phyloP scores from a whole-genome alignment of 495 filamentous ascomycete genomes.

The Aspergillus nidulans region DNA sequence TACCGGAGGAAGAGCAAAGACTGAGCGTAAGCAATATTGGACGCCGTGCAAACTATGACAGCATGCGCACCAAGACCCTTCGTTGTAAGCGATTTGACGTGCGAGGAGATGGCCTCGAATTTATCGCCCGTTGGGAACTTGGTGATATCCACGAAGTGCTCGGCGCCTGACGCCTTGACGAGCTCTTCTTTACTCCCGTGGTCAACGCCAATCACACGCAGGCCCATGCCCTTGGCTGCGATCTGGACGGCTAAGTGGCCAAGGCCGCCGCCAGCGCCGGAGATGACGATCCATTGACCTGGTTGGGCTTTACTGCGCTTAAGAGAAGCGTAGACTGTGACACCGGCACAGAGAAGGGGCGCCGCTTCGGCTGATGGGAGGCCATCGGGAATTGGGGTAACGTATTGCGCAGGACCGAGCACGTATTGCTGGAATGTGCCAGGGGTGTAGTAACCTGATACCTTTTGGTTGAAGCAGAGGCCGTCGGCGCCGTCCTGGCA shows the following conservation, averaged over 20 bases:
- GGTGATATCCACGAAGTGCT: constrained; percentile 65
- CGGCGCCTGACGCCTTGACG: constrained; percentile 58
- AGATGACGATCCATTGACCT: constrained; percentile 63
- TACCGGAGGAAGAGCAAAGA: constrained; percentile 56
- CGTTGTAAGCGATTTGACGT: constrained; percentile 55
- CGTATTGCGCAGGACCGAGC: constrained; percentile 59
- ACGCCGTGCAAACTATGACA: constrained; percentile 60
- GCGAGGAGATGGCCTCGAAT: constrained; percentile 43
- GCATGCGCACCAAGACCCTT: constrained; percentile 61
- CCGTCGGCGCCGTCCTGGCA: constrained; percentile 58
- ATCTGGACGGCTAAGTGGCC: constrained; percentile 66
- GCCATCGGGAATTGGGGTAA: constrained; percentile 63
- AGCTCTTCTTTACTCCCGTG: constrained; percentile 56
- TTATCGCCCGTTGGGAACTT: constrained; percentile 48
- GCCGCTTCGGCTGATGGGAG: constrained; percentile 56
- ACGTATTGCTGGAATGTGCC: constrained; percentile 73
- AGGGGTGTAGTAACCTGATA: constrained; percentile 53
- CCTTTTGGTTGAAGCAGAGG: constrained; percentile 52
- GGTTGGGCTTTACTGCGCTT: constrained; percentile 53
- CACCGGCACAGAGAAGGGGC: constrained; percentile 60
- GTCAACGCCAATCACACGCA: constrained; percentile 68
- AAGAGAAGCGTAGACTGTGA: constrained; percentile 55
- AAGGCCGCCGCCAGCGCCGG: constrained; percentile 64
- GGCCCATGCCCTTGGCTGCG: constrained; percentile 56
- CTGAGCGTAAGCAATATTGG: constrained; percentile 61